Conservation (phyloP, 2,329 filamentous ascomycete species). For the Clarireedia monteithiana region DNA sequence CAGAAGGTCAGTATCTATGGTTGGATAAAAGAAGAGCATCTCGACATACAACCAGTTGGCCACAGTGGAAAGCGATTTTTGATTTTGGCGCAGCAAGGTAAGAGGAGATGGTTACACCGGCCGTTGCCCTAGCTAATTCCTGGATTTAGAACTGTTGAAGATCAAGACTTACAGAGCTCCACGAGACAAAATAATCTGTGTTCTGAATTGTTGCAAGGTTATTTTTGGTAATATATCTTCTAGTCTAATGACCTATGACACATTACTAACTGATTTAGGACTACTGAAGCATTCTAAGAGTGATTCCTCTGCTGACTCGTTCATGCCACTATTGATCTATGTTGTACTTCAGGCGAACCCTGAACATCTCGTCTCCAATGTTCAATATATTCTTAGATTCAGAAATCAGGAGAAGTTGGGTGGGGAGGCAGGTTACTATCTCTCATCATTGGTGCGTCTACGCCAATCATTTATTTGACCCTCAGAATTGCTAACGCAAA, state of each 20-base stretch:
- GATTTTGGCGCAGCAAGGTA: slow-evolving; percentile 78
- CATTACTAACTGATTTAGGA: slow-evolving; percentile 40
- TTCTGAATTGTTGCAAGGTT: slow-evolving; percentile 97
- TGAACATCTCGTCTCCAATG: slow-evolving; percentile 91
- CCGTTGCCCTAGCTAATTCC: slow-evolving; percentile 17
- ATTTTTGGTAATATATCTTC: slow-evolving; percentile 66
- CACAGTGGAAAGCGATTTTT: slow-evolving; percentile 86
- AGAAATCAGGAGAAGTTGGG: slow-evolving; percentile 94
- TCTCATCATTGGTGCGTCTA: slow-evolving; percentile 72
- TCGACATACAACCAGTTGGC: slow-evolving; percentile 80
- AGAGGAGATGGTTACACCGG: slow-evolving; percentile 15
- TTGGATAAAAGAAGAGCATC: slow-evolving; percentile 87
- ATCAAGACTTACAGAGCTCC: slow-evolving; percentile 97
- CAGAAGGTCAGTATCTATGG: slow-evolving; percentile 97
- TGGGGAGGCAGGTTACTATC: slow-evolving; percentile 96
- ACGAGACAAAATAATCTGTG: slow-evolving; percentile 95
- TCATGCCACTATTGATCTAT: slow-evolving; percentile 91
- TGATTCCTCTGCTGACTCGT: slow-evolving; percentile 92
- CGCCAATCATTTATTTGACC: neutral
- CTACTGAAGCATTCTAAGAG: slow-evolving; percentile 85
- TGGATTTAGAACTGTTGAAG: slow-evolving; percentile 71
- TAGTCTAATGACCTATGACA: neutral
- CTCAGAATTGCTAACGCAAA: slow-evolving; percentile 12
- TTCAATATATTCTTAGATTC: slow-evolving; percentile 96
- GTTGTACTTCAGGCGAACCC: slow-evolving; percentile 92